These are phyloP conservation scores for Sporobolus alterniflorus DNA, from an alignment of 202 grass and related monocot genomes.

Conservation along the genomic window DNA sequence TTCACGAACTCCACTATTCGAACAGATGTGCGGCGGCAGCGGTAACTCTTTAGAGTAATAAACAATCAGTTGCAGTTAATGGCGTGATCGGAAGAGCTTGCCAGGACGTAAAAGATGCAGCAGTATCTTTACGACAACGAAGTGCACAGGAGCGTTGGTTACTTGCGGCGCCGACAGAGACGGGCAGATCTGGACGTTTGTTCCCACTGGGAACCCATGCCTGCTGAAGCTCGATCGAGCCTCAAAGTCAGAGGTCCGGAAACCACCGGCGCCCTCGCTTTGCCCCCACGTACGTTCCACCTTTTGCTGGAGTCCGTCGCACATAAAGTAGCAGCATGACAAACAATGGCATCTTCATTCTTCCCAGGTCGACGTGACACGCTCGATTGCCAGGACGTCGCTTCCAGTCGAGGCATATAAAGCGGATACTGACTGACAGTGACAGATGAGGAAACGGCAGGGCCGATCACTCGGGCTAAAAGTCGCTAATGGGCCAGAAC, in stretches of 20 bases:
- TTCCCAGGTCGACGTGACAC: neutral
- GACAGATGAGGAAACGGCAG: no score
- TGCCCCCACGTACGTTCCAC: neutral
- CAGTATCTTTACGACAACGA: neutral
- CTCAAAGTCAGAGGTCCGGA: neutral
- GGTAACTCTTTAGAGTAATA: no score
- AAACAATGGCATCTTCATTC: neutral
- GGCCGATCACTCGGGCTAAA: no score
- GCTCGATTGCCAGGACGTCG: no score
- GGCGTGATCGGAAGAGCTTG: no score
- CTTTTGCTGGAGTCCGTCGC: neutral
- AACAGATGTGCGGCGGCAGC: no score
- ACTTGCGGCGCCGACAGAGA: neutral
- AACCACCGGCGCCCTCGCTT: neutral
- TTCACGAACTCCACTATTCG: no score
- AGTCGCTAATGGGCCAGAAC: no score
- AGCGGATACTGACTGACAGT: no score
- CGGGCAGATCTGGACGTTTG: conserved; percentile 37
- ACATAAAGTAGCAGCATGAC: neutral
- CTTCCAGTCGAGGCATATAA: no score
- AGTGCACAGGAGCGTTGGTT: neutral
- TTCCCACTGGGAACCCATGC: conserved; percentile 23
- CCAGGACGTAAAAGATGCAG: no score
- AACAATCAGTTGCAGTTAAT: neutral
- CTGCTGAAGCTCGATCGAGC: no score